Base-by-base conservation (phyloP, 2,329 filamentous ascomycete species). In the Passalora sequoiae region DNA sequence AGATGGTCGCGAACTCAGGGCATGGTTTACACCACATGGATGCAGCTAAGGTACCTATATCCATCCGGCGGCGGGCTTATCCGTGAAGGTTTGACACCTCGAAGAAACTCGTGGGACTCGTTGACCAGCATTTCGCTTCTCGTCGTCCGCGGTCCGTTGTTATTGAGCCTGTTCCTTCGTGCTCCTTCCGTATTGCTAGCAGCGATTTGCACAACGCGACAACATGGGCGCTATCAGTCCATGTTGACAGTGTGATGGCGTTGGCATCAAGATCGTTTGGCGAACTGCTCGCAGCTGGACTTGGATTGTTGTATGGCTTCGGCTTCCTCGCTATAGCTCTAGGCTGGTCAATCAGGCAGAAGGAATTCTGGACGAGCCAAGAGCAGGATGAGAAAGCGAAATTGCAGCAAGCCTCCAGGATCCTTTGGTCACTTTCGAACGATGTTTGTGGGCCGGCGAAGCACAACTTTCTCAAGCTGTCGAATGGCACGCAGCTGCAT, bases 351-450 rank as follows among this genome's bases (percentile, higher is more conserved):
- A 24, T 47, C 13, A 38, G 30, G 30, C 46, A 48, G 30, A 44
- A 38, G 27, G 47, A 49, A 10, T 52, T 48, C 24, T 54, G 49
- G 51, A 33, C 16, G 6, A 35, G 17, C 7, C 28, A 25, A 15
- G 43, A 31, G 9, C 30, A 32, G 10, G 44, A 47, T 4, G 32
- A 48, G 13, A 24, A 25, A 29, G 28, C 19, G 29, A 36, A 17
- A 9, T 36, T 51, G 6, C 25, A n/a, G 7, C 22, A 37, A 78
- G 77, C 73, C 40, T 71, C 71, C 50, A 63, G 74, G 47, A 65
- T 67, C 28, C 67, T 78, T 51, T 80, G 77, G 77, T 70, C 74
- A 47, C 64, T 79, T 6, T 69, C 69, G 9, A 59, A 67, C n/a
- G 60, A 62, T 3, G 19, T 24, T 21, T 66, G 68, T 24, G 63